Conservation (phyloP, 2,329 filamentous ascomycete genomes). For the Cladophialophora psammophila region DNA sequence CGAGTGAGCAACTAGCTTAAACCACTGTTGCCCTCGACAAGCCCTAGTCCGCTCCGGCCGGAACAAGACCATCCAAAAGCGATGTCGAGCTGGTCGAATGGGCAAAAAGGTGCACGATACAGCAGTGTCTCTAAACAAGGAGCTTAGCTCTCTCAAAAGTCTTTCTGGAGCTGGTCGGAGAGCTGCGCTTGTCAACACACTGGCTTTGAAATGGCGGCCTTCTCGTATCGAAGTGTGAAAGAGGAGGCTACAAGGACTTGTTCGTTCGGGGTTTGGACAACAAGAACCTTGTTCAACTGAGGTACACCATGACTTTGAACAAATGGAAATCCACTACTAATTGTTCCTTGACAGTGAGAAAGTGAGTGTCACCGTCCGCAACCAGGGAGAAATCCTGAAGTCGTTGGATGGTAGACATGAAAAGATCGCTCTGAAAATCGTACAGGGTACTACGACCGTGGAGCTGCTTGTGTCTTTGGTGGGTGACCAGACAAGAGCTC, state of each 20-base stretch:
- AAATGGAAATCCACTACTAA: background rate
- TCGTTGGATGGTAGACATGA: background rate
- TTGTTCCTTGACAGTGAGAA: background rate
- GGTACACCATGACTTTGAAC: background rate
- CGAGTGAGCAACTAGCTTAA: constrained; percentile 2
- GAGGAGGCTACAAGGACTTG: constrained; percentile 1
- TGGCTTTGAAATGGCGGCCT: background rate
- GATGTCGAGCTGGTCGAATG: background rate
- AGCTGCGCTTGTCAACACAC: background rate
- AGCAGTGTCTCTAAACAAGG: background rate
- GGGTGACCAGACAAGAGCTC: background rate
- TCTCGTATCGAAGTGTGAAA: constrained; percentile 3
- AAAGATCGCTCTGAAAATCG: background rate
- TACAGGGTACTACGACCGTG: constrained; percentile 1
- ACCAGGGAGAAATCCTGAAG: background rate
- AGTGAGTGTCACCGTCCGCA: background rate
- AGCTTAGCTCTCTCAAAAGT: constrained; percentile 1
- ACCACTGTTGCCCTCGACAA: background rate
- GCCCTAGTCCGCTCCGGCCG: background rate
- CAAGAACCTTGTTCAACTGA: constrained; percentile 10
- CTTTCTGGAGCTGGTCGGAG: background rate
- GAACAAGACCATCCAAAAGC: background rate
- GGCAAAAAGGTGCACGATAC: background rate
- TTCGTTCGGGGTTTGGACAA: constrained; percentile 5
- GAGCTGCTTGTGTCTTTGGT: background rate